A percentile compares a stretch with the other conserved stretches of the same genome.
Evolutionary conservation across 169 alveolate species (phyloP).

Genomic region (Plasmodium ovale): DNA sequence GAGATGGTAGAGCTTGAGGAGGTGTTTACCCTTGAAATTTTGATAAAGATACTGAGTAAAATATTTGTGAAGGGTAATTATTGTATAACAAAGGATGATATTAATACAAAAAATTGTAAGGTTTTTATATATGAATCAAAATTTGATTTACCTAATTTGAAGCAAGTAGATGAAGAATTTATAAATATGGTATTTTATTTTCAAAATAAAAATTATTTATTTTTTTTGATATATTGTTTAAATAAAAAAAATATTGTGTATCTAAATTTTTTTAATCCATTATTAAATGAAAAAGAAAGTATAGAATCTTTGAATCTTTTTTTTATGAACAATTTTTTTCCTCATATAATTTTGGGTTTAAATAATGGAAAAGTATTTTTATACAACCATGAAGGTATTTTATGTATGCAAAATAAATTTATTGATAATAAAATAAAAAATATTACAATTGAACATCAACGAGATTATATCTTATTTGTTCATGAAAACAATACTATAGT

Average conservation of each 20-base stretch:
- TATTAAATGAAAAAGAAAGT: constrained; percentile 55
- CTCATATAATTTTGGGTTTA: constrained; percentile 67
- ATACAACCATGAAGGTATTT: constrained; percentile 70
- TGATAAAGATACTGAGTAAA: constrained; percentile 53
- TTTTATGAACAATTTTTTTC: constrained; percentile 63
- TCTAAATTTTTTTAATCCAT: constrained; percentile 54
- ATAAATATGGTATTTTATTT: constrained; percentile 62
- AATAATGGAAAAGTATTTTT: constrained; percentile 48
- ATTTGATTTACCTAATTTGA: neutral
- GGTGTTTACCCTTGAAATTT: constrained; percentile 64
- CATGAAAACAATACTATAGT: constrained; percentile 60
- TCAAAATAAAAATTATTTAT: constrained; percentile 59
- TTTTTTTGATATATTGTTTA: constrained; percentile 58
- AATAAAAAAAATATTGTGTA: constrained; percentile 64
- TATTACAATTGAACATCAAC: constrained; percentile 26
- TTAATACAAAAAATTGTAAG: constrained; percentile 50
- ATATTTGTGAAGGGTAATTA: constrained; percentile 51
- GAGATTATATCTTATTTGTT: constrained; percentile 39
- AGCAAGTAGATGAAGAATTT: constrained; percentile 32
- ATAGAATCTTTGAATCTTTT: constrained; percentile 55
- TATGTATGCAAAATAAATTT: constrained; percentile 74
- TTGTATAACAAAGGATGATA: constrained; percentile 58
- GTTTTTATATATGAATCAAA: constrained; percentile 52
- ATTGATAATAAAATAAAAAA: constrained; percentile 33
- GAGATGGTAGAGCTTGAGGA: constrained; percentile 36